Evolutionary conservation across 2,329 filamentous ascomycete genomes (phyloP).

Genomic region (Arthrobotrys conoides): DNA sequence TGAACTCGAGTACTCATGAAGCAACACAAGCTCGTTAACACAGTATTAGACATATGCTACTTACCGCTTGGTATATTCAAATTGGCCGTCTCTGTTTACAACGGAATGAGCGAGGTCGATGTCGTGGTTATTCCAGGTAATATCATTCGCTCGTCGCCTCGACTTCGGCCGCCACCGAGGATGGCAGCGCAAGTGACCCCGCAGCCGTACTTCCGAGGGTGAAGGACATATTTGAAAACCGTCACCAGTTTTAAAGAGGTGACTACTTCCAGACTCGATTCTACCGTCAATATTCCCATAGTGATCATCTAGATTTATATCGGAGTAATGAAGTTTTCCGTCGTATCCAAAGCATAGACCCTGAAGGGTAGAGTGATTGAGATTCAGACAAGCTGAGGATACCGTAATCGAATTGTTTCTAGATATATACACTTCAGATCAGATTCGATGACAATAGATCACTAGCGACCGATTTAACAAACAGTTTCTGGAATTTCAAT

Average conservation of each 20-base stretch:
- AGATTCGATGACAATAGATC: neutral
- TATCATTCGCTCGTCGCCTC: neutral
- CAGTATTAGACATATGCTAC: neutral
- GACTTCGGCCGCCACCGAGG: constrained; percentile 19
- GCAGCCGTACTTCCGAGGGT: neutral
- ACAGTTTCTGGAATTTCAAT: constrained; percentile 10
- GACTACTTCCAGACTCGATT: neutral
- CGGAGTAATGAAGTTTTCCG: constrained; percentile 13
- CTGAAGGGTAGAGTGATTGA: constrained; percentile 1
- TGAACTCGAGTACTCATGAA: neutral
- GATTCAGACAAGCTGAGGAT: constrained; percentile 1
- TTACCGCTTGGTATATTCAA: neutral
- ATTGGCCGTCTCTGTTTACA: neutral
- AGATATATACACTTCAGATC: neutral
- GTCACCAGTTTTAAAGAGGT: constrained; percentile 5
- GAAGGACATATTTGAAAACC: neutral
- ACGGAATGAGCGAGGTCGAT: neutral
- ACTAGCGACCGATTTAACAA: neutral
- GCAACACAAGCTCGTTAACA: neutral
- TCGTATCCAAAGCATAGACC: constrained; percentile 13
- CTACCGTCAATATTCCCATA: constrained; percentile 4
- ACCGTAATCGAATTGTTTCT: constrained; percentile 3
- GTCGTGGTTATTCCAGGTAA: neutral
- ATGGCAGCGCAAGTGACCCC: neutral
- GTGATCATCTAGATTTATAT: constrained; percentile 2